Evolutionary conservation across 805 yeast genomes (phyloP).

Genomic region (Schizosaccharomyces lindneri): DNA sequence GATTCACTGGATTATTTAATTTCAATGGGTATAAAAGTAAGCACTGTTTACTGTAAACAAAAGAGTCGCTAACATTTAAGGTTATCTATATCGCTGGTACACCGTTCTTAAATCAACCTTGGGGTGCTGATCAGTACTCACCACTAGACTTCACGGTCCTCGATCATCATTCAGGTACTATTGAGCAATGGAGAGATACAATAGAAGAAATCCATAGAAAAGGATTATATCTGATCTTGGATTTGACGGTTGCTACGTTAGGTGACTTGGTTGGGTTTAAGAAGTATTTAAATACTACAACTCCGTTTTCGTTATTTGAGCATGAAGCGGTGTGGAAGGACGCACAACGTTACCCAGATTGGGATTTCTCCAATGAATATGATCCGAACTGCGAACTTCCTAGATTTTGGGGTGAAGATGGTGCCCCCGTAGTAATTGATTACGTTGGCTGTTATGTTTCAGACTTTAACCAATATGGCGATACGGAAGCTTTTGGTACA

Average conservation of each 20-base stretch:
- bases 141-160: constrained; percentile 2
- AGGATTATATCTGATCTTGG: background rate
- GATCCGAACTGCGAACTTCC: background rate
- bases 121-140: constrained; percentile 2
- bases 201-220: background rate
- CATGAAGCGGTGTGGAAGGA: constrained; percentile 1
- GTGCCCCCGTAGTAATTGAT: background rate
- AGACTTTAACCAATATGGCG: constrained; percentile 2
- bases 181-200: constrained; percentile 1
- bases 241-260: background rate
- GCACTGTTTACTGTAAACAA: background rate
- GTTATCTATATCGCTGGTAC: constrained; percentile 1
- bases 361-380: background rate
- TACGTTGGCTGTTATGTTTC: constrained; percentile 1
- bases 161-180: constrained; percentile 2
- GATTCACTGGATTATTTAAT: background rate
- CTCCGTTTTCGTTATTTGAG: background rate
- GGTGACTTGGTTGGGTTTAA: constrained; percentile 1
- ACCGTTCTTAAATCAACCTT: constrained; percentile 1
- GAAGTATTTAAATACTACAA: background rate
- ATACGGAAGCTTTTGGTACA: constrained; percentile 1
- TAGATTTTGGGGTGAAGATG: constrained; percentile 1
- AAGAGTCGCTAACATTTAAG: background rate
- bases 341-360: background rate
- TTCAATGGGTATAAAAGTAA: background rate